These are phyloP conservation scores for Tilletia indica DNA, from an alignment of 1,284 basidiomycete species.

Conservation along the genomic window DNA sequence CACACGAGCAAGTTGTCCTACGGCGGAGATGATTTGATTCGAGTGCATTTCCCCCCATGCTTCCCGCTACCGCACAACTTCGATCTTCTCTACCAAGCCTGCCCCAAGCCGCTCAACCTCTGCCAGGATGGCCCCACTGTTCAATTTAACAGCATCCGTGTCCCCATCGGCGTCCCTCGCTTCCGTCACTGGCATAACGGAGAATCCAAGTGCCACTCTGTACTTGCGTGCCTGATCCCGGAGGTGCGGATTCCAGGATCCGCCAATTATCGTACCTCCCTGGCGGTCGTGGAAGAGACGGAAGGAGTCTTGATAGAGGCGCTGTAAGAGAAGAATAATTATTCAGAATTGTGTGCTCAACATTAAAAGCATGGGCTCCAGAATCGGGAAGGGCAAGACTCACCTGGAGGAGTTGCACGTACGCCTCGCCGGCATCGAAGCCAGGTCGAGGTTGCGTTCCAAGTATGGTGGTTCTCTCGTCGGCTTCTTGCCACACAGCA, in stretches of 20 bases:
- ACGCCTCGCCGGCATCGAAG: slow-evolving; percentile 75
- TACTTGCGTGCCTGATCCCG: slow-evolving; percentile 62
- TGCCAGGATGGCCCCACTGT: slow-evolving; percentile 68
- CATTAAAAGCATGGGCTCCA: too few relatives aligned
- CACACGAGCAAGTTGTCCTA: too few relatives aligned
- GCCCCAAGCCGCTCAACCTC: slow-evolving; percentile 78
- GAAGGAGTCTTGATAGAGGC: slow-evolving; percentile 74
- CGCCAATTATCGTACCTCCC: slow-evolving; percentile 71
- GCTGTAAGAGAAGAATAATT: slow-evolving; percentile 57
- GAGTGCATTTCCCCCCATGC: too few relatives aligned
- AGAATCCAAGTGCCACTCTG: slow-evolving; percentile 77
- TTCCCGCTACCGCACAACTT: slow-evolving; percentile 20
- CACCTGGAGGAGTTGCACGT: slow-evolving; percentile 61
- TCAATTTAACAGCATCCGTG: slow-evolving; percentile 68
- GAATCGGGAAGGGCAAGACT: background rate
- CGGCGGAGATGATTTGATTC: too few relatives aligned
- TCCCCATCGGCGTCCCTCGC: slow-evolving; percentile 43
- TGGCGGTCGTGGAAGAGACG: slow-evolving; percentile 80
- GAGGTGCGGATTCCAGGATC: slow-evolving; percentile 76
- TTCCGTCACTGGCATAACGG: slow-evolving; percentile 58
- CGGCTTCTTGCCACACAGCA: slow-evolving; percentile 58
- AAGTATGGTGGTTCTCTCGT: slow-evolving; percentile 1
- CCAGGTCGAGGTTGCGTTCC: slow-evolving; percentile 35
- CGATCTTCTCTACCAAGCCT: slow-evolving; percentile 63
- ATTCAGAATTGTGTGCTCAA: too few relatives aligned